phyloP scores from a whole-genome alignment of 257 asterid species.

The Forsythia suspensa region DNA sequence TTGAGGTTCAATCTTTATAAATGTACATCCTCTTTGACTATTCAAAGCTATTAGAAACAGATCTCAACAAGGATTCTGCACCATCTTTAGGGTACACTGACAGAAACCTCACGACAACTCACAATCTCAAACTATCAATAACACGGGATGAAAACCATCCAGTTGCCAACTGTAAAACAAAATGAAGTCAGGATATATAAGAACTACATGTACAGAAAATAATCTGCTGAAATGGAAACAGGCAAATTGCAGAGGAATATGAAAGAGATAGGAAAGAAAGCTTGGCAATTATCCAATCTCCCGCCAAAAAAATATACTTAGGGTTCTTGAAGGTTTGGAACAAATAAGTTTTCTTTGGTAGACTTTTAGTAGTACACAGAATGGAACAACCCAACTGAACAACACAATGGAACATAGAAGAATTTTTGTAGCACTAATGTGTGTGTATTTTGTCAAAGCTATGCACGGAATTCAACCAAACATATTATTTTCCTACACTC shows the following conservation, averaged over 20 bases:
- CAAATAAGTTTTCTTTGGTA: background rate
- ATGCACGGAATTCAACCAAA: background rate
- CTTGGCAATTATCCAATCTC: background rate
- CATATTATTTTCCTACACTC: background rate
- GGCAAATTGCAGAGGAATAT: background rate
- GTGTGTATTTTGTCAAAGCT: background rate
- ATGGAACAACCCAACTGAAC: constrained; percentile 4
- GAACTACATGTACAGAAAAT: constrained; percentile 2
- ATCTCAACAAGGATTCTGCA: constrained; percentile 64
- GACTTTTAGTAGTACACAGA: background rate
- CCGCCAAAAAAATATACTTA: background rate
- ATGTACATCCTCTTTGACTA: constrained; percentile 50
- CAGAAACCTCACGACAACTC: constrained; percentile 82
- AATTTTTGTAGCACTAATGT: background rate
- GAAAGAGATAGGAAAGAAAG: constrained; percentile 3
- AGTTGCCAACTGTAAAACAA: constrained; percentile 49
- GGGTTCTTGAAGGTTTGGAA: background rate
- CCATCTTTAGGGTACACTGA: constrained; percentile 71
- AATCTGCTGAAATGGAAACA: background rate
- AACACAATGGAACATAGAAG: background rate
- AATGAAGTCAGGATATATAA: constrained; percentile 23
- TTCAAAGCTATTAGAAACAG: constrained; percentile 63
- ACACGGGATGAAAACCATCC: constrained; percentile 80
- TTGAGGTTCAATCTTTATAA: background rate
- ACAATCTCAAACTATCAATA: constrained; percentile 60